phyloP scores from a whole-genome alignment of 176 grass and related monocot genomes.

The Cymbopogon citratus region DNA sequence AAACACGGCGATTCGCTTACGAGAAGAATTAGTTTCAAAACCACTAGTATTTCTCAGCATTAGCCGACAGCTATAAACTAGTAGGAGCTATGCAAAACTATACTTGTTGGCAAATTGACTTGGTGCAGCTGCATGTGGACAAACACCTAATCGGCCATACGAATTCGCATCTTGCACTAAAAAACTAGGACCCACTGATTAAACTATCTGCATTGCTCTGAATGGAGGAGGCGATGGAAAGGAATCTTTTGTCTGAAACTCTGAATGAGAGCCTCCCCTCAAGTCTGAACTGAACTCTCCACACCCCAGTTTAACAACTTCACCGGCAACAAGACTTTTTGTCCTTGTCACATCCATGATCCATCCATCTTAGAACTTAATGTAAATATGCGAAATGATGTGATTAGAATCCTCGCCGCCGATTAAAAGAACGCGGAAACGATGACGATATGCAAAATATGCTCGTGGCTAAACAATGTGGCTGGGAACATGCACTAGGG shows the following conservation, averaged over 20 bases:
- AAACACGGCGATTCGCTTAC: conserved; percentile 40
- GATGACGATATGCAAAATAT: conserved; percentile 34
- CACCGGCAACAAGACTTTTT: conserved; percentile 1
- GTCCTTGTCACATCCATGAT: conserved; percentile 24
- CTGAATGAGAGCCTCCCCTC: neutral
- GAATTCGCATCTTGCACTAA: conserved; percentile 40
- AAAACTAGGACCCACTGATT: conserved; percentile 24
- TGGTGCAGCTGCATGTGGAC: conserved; percentile 48
- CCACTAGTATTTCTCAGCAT: neutral
- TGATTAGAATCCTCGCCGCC: neutral
- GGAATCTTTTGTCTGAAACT: conserved; percentile 37
- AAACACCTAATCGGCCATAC: conserved; percentile 41
- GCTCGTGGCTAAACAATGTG: conserved; percentile 5
- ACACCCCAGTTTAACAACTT: conserved; percentile 13
- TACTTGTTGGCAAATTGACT: conserved; percentile 38
- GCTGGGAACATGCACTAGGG: conserved; percentile 35
- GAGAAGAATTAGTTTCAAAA: neutral
- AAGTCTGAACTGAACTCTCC: conserved; percentile 2
- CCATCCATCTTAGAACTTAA: neutral
- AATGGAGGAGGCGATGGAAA: conserved; percentile 10
- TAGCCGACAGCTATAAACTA: conserved; percentile 35
- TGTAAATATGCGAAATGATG: neutral
- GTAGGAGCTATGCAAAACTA: neutral
- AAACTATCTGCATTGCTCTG: conserved; percentile 25
- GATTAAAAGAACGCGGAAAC: conserved; percentile 24